Base-by-base conservation (phyloP, 208 protist species). In the Phytomonas serpens region DNA sequence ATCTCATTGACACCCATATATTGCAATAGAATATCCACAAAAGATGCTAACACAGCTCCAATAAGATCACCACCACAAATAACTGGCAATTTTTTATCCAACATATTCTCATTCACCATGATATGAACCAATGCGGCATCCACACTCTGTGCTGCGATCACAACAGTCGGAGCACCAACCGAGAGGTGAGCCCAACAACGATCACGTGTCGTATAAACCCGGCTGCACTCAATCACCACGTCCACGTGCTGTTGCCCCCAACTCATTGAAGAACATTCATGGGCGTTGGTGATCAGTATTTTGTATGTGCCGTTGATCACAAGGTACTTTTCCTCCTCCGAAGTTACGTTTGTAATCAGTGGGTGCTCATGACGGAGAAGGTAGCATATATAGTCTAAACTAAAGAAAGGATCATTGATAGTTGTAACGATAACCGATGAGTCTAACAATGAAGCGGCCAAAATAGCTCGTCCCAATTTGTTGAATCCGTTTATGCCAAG, bases 41-140 rank as follows among this genome's bases (percentile, higher is more conserved):
- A 72, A 64, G 99, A 98, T 4, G 98, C 98, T 11, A 99, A 84
- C 78, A 98, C 99, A 80, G 99, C 99, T 72, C 98, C 99, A 70
- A 99, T 99, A 77, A 98, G 99, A 30, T 94, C 97, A 27, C 98
- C 98, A 75, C 98, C 98, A 13, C 87, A 98, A 61, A 99, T 80
- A 34, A 99, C 81, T n/a, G 88, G 77, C 61, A 84, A 80, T 16
- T 81, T 72, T 13, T 66, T 63, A 5, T 65, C n/a, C 34, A 97
- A 95, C 23, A 84, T 75, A 16, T 88, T 74, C 62, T 98, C 71
- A 80, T 99, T 99, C 38, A 98, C 95, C 69, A 98, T 98, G 62
- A 93, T 85, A 57, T 99, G 97, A 64, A 99, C 94, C 64, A 93
- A 95, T 6, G 93, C 83, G n/a, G 77, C 82, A 74, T 99, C 98